Percentiles rank a stretch among this genome's conserved stretches.
phyloP scores from a whole-genome alignment of 768 basidiomycete genomes.

The Pholiota conissans region DNA sequence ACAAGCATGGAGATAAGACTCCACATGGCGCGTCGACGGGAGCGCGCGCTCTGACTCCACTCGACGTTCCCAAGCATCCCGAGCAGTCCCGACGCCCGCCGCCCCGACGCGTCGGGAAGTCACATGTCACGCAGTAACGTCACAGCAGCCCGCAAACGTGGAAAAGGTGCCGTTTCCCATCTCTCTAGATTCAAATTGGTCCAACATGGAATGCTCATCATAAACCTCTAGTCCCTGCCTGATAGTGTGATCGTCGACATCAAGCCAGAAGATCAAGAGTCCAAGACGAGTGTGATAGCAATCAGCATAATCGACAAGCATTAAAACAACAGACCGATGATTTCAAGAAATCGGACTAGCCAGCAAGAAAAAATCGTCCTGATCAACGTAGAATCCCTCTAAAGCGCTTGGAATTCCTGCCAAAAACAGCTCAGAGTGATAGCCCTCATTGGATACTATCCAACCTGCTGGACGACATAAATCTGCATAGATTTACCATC shows the following conservation, averaged over 20 bases:
- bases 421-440: background rate
- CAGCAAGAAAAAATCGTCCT: background rate
- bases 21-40: too few species aligned
- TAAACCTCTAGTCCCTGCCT: background rate
- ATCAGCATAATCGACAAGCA: background rate
- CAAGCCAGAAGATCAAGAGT: too few species aligned
- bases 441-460: background rate
- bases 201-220: constrained; percentile 1
- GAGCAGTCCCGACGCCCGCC: background rate
- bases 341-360: too few species aligned
- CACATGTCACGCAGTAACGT: background rate
- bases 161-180: background rate
- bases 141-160: background rate
- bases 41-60: background rate
- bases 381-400: background rate
- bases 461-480: background rate
- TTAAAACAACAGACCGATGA: too few species aligned
- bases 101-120: background rate
- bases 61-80: background rate
- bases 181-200: background rate
- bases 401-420: too few species aligned
- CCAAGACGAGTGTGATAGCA: constrained; percentile 1
- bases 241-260: background rate
- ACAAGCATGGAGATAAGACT: background rate
- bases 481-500: background rate